Conservation (phyloP, 768 basidiomycete genomes). For the Pisolithus sp. region DNA sequence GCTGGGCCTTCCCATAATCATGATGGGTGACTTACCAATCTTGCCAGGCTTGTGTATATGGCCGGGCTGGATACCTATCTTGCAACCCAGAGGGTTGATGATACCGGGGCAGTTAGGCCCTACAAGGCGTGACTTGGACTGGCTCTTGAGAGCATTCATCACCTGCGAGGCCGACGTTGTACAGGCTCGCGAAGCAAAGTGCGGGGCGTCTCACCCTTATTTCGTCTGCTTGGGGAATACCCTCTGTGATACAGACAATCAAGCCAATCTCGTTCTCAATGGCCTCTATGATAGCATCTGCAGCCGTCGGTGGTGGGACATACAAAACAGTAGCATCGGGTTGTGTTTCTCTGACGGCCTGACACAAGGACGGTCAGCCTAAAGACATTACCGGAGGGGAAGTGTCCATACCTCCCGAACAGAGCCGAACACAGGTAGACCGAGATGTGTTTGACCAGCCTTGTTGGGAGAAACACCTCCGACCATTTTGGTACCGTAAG, state of each 20-base stretch:
- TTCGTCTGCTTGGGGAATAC: slow-evolving; percentile 96
- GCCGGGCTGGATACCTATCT: slow-evolving; percentile 98
- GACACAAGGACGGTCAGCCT: slow-evolving; percentile 6
- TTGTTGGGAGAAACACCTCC: slow-evolving; percentile 97
- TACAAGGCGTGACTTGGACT: slow-evolving; percentile 91
- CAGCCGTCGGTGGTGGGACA: slow-evolving; percentile 94
- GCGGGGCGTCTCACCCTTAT: slow-evolving; percentile 54
- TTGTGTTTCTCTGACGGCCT: slow-evolving; percentile 82
- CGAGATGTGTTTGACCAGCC: slow-evolving; percentile 92
- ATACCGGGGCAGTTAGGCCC: slow-evolving; percentile 99
- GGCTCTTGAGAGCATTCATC: slow-evolving; percentile 87
- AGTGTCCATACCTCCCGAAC: slow-evolving; percentile 69
- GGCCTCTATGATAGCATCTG: slow-evolving; percentile 96
- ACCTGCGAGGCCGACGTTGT: slow-evolving; percentile 43
- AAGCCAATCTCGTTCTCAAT: slow-evolving; percentile 97
- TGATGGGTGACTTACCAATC: slow-evolving; percentile 55
- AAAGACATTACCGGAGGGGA: background rate
- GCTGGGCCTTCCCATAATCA: background rate
- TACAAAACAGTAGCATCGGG: slow-evolving; percentile 97
- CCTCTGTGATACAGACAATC: slow-evolving; percentile 98
- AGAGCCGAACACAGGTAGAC: slow-evolving; percentile 87
- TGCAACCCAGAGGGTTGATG: slow-evolving; percentile 95
- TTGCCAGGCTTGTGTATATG: slow-evolving; percentile 96
- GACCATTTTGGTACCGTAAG: slow-evolving; percentile 95
- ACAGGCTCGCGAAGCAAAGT: background rate